phyloP scores from a whole-genome alignment of 1,139 yeast species.

The Zygosaccharomyces sapae region DNA sequence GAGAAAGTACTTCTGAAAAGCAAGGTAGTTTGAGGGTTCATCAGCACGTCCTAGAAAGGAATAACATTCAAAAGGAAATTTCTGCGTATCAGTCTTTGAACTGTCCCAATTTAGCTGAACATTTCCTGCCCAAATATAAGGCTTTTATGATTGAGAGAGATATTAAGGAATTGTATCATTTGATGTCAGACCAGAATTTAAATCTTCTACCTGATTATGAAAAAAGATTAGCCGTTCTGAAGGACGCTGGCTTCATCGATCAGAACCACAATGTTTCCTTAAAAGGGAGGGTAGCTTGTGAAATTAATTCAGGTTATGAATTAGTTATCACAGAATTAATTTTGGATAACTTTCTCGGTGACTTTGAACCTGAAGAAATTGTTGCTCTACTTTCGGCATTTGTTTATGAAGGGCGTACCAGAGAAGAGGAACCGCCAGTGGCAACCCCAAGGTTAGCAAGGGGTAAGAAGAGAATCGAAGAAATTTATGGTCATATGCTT shows the following conservation, averaged over 20 bases:
- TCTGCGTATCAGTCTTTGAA: conserved; percentile 29
- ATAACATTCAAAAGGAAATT: conserved; percentile 41
- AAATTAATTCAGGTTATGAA: conserved; percentile 87
- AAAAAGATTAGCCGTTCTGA: conserved; percentile 74
- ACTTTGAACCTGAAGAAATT: conserved; percentile 91
- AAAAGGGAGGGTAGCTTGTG: conserved; percentile 86
- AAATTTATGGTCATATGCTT: conserved; percentile 62
- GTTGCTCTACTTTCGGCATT: conserved; percentile 89
- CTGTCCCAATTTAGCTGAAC: conserved; percentile 45
- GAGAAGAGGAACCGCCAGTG: conserved; percentile 50
- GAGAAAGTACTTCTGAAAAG: conserved; percentile 44
- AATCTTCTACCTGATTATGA: conserved; percentile 91
- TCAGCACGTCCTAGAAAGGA: conserved; percentile 49
- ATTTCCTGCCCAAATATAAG: conserved; percentile 47
- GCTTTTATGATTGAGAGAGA: conserved; percentile 47
- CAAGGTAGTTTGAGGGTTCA: conserved; percentile 50
- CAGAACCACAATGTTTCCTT: conserved; percentile 67
- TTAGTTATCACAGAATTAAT: conserved; percentile 82
- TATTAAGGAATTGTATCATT: conserved; percentile 53
- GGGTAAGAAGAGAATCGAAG: conserved; percentile 68
- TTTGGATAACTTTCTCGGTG: conserved; percentile 85
- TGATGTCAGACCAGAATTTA: conserved; percentile 80
- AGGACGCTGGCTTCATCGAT: conserved; percentile 74
- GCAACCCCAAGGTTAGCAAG: conserved; percentile 79
- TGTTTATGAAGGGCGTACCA: conserved; percentile 82